Base-by-base conservation (phyloP, 1,284 basidiomycete genomes). In the Fistulinella cinereoalba region DNA sequence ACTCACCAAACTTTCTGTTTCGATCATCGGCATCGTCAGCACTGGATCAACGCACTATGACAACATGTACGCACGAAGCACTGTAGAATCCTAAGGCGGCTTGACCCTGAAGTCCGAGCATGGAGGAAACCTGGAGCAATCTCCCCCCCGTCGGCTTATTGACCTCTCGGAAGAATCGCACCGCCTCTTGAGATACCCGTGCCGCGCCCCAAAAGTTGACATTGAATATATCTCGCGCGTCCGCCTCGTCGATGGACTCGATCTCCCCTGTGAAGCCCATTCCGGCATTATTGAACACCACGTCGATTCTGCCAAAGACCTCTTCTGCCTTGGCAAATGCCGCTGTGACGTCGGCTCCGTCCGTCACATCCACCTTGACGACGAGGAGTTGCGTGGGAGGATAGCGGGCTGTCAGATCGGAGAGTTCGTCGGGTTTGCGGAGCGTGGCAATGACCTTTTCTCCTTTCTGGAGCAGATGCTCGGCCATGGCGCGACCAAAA, bases 331-430 rank as follows among this genome's bases (percentile, higher is more conserved):
- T 41, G 24, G 53, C 46, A 41, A 68, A 70, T 2, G 55, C 59
- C 4, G 41, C 31, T 7, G 33, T 49, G 27, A 62, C 56, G 29
- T 56, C 52, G 24, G 46, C 43, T 6, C 50, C 46, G 25, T 47
- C 22, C 21, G 27, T 56, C 36, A 69, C 61, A 33, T 67, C 66
- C 4, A 63, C 45, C 12, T 43, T 55, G 15, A 79, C 60, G 9
- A 72, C 52, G n/a, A 77, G 74, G 9, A 72, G 70, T 43, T 68
- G 64, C n/a, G n/a, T n/a, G 10, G 71, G 59, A 22, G 72, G 56
- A 27, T 71, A 65, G 29, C 36, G 50, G 11, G 49, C 32, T 11
- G 41, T 21, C 23, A 66, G 48, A 23, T 52, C 52, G 11, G 50
- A 52, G 32, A 66, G 51, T 7, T 39, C 42, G 11, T 49, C 52